Base-by-base conservation (phyloP, 2,329 filamentous ascomycete species). In the Phaeosphaeriaceae sp. region DNA sequence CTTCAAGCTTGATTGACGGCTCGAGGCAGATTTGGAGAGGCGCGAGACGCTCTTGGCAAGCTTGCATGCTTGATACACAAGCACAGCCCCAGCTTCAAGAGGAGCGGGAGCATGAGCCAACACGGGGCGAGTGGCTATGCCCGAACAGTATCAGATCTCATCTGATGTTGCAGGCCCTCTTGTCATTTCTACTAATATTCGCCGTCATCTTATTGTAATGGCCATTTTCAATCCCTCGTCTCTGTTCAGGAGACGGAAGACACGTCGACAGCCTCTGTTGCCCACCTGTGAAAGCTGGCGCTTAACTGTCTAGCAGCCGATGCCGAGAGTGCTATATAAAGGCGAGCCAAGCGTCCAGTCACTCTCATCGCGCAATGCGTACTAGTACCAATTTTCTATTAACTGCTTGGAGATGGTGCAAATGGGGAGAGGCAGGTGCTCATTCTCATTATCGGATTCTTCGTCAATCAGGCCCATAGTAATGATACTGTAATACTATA, bases 21-120 rank as follows among this genome's bases (percentile, higher is more conserved):
- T 67, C 66, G 64, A 70, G 66, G 68, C 67, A 70, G 67, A 69
- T 64, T 71, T 60, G 49, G 61, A 62, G 60, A 59, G 55, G 57
- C 57, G 64, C 64, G 63, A 65, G 61, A 58, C 43, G 52, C 52
- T 54, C 59, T 62, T 60, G 60, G 62, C 64, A 47, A 50, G 59
- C 57, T 66, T 63, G 62, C 64, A 47, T 48, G 59, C 57, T 66
- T 63, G 60, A 63, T 61, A 60, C 57, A 63, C 50, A 55, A 48
- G 62, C 69, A 72, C 67, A 72, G 69, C 68, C 68, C 67, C 67
- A 68, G 61, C 47, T 57, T n/a, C 38, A 49, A 52, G 47, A 51
- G 57, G 58, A 51, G 58, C 56, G 60, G 60, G 57, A 50, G 23
- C 53, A 50, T 52, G 57, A 54, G 55, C 43, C 43, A 32, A 30